Evolutionary conservation across 345 rosid genomes (phyloP).

Genomic region (Melaleuca alternifolia): DNA sequence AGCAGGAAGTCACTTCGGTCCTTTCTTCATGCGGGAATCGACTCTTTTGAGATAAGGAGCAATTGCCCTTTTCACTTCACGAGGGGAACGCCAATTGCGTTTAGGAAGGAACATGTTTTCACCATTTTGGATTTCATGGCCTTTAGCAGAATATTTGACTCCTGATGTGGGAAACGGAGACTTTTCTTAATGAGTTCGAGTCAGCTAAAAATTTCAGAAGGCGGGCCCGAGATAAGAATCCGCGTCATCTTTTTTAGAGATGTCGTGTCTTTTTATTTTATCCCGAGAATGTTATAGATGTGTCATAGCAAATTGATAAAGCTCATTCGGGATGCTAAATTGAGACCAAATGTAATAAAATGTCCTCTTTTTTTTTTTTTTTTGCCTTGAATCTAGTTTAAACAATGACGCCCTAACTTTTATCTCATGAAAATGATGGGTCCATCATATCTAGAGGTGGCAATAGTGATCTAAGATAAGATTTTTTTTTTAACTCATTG

Average conservation of each 20-base stretch:
- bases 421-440: not conserved
- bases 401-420: not conserved
- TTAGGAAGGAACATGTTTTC: not conserved
- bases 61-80: not conserved
- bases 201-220: not conserved
- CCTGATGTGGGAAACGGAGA: not conserved
- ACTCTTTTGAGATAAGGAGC: too few relatives aligned
- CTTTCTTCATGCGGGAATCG: not conserved
- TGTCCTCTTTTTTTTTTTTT: rapidly evolving
- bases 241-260: not conserved
- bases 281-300: not conserved
- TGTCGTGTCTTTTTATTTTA: not conserved
- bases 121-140: too few relatives aligned
- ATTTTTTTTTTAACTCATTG: not conserved
- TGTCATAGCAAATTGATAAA: not conserved
- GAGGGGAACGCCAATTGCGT: not conserved
- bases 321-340: not conserved
- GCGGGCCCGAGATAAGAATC: not conserved
- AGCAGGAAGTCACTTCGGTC: not conserved
- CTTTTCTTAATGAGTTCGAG: not conserved
- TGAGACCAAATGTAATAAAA: not conserved
- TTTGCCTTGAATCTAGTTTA: not conserved
- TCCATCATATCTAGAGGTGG: rapidly evolving
- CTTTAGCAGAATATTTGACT: not conserved
- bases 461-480: rapidly evolving